Base-by-base conservation (phyloP, 495 filamentous ascomycete genomes). In the Pyrenopolyporus hunteri region DNA sequence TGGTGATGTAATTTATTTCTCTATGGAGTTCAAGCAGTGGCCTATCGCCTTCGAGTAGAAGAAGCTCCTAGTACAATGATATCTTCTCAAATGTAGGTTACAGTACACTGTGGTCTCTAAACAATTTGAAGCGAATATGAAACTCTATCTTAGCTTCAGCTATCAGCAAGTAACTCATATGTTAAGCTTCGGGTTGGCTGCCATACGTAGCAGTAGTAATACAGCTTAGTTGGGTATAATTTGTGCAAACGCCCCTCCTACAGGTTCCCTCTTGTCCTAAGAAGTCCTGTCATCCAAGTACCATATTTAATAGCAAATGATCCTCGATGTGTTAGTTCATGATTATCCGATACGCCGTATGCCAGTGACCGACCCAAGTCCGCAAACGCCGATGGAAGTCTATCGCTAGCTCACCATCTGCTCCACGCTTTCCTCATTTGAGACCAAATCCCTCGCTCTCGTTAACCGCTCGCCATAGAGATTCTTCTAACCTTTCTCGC, bases 381-480 rank as follows among this genome's bases (percentile, higher is more conserved):
- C 63, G 23, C 31, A 43, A 66, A 66, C 63, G 57, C 63, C 64
- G 39, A 40, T 50, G 42, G 37, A 44, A 67, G 63, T 46, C 48
- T 44, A 23, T 31, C 32, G 40, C 31, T 31, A 43, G 40, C 33
- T 13, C 19, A 13, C 20, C 10, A n/a, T 28, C 17, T 22, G 11
- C 3, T 14, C 13, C 22, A 16, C 39, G 10, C 14, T 17, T 5
- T n/a, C n/a, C n/a, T 71, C 45, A 97, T 74, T 93, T 97, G 75
- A 97, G 77, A 32, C 93, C 93, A 82, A 97, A 97, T 37, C 93
- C 93, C 71, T 96, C 92, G 65, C 93, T 95, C 72, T 93, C 93
- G 59, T 83, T 76, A 33, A 97, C 92, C 9, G 93, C 93, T 66
- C 84, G 82, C 91, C 92, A 97, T 19, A 97, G 78, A 80, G 85